Evolutionary conservation across 169 alveolate species (phyloP).

Genomic region (Amoebophrya sp.): DNA sequence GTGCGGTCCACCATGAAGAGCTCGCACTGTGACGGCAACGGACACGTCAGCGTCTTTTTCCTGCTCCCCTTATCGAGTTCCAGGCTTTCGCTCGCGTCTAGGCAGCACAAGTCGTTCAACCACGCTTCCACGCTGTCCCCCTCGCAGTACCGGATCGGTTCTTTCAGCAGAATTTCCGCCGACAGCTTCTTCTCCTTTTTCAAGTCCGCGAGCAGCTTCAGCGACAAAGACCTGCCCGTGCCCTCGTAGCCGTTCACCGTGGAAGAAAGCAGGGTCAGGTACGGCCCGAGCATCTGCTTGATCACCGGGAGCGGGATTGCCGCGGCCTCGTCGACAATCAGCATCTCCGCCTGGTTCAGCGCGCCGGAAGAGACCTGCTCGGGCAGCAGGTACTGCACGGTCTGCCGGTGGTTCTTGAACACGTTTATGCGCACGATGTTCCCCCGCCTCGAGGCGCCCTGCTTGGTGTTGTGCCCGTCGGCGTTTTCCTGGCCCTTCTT

Average conservation of each 20-base stretch:
- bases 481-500: not conserved
- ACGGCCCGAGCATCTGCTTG: constrained; percentile 76
- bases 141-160: constrained; percentile 94
- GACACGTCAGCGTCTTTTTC: constrained; percentile 21
- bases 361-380: constrained; percentile 10
- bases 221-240: constrained; percentile 96
- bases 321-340: constrained; percentile 99
- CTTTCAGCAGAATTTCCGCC: constrained; percentile 67
- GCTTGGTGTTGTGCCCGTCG: not conserved
- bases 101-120: constrained; percentile 84
- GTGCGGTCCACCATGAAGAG: constrained; percentile 91
- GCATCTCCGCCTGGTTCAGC: constrained; percentile 73
- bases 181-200: constrained; percentile 41
- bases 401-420: constrained; percentile 35
- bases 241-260: constrained; percentile 99
- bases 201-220: constrained; percentile 84
- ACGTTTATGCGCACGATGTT: constrained; percentile 26
- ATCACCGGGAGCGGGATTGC: constrained; percentile 97
- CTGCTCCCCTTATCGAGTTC: too few species aligned
- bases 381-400: constrained; percentile 33
- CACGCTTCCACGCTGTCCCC: constrained; percentile 96
- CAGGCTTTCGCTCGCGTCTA: too few species aligned
- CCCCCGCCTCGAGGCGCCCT: not conserved
- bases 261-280: constrained; percentile 87
- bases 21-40: constrained; percentile 84